phyloP scores from a whole-genome alignment of 345 rosid species.

The Erucastrum elatum region DNA sequence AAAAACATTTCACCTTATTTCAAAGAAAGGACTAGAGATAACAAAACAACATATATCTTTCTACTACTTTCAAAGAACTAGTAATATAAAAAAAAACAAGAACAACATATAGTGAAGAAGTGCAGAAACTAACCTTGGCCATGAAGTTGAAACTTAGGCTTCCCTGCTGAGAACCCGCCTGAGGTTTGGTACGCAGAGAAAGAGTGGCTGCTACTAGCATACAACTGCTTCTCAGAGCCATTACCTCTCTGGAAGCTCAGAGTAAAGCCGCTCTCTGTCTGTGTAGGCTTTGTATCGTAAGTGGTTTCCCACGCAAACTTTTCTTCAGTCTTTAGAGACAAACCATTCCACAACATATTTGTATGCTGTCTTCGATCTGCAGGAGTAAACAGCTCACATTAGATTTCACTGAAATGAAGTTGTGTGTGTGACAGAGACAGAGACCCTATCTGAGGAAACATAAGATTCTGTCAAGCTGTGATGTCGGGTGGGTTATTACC shows the following conservation, averaged over 20 bases:
- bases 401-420: not conserved
- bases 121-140: constrained; percentile 19
- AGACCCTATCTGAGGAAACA: constrained; percentile 36
- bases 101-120: not conserved
- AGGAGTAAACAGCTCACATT: not conserved
- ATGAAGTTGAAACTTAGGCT: constrained; percentile 25
- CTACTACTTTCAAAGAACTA: too few relatives aligned
- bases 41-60: not conserved
- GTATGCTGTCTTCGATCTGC: constrained; percentile 68
- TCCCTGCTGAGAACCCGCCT: constrained; percentile 37
- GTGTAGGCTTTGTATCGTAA: constrained; percentile 50
- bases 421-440: not conserved
- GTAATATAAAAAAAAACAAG: too few relatives aligned
- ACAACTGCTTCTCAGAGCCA: constrained; percentile 42
- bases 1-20: not conserved
- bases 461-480: not conserved
- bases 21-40: not conserved
- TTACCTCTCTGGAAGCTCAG: constrained; percentile 47
- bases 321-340: constrained; percentile 45
- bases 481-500: constrained; percentile 24
- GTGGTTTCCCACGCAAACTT: constrained; percentile 48
- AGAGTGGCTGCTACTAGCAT: constrained; percentile 39
- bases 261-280: constrained; percentile 45
- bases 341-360: constrained; percentile 53
- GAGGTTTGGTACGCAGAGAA: constrained; percentile 41